Evolutionary conservation across 2,329 filamentous ascomycete species (phyloP), one percentile per base, ranked within the genome.

Genomic region (Aspergillus pseudoviridinutans): DNA sequence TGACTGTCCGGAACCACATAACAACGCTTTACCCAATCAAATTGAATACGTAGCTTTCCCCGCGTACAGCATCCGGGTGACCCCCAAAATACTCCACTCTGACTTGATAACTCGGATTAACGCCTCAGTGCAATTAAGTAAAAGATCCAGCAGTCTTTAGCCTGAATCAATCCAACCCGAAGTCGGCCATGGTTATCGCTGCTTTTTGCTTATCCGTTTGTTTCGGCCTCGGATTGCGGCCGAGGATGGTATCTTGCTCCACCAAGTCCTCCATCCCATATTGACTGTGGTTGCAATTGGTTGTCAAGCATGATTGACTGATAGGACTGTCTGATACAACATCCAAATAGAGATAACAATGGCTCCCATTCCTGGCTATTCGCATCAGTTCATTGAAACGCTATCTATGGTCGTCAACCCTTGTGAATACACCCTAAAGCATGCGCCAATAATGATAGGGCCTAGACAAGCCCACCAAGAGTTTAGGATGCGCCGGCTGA

Each of bases 1-100:
- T 38, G 32, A 38, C 32, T 4, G 32, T 38, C 14, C 17, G 32
- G 28, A 47, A 22, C 28, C 17, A 38, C 22, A 38, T 29, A 14
- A 20, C 12, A 47, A 53, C 49, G n/a, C 12, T 46, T 50, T 54
- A 50, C 50, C 55, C 55, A 53, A 57, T 50, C 44, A 14, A 25
- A 46, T 22, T 52, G 42, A 38, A 17, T 24, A 53, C 47, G 38
- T 17, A 49, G 38, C 29, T 14, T 38, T 32, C 55, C 51, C 50
- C 55, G 55, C 55, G 29, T 57, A 51, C 46, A 50, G 44, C 32
- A 51, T 53, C 51, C 51, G 50, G 32, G 50, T 14, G 25, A 29
- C 12, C 20, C 51, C 28, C 17, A 17, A 17, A 38, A 3, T 14
- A 38, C 32, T 38, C 32, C 32, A 38, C 32, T 17, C 14, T 17